Evolutionary conservation across 495 filamentous ascomycete species (phyloP).

Genomic region (Neurospora discreta): DNA sequence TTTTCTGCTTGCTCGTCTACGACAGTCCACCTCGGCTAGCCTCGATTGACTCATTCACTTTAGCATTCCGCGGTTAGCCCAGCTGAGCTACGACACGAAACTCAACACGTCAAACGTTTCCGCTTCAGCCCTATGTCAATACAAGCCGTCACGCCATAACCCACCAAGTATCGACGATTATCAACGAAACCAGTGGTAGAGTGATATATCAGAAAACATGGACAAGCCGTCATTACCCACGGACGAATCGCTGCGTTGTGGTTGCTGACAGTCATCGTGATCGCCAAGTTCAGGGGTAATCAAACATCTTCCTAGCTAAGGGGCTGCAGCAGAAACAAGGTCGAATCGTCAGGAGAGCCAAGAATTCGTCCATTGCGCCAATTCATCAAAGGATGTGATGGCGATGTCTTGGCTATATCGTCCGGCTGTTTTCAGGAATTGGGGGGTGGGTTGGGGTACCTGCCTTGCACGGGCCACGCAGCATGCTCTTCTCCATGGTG

Average conservation of each 20-base stretch:
- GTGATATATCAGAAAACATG: neutral
- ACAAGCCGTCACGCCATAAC: neutral
- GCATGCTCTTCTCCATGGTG: neutral
- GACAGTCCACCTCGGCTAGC: neutral
- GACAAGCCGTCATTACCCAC: neutral
- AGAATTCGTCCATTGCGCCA: neutral
- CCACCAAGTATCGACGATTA: neutral
- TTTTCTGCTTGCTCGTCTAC: neutral
- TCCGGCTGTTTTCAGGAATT: neutral
- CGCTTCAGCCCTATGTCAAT: neutral
- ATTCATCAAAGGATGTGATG: neutral
- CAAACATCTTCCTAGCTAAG: neutral
- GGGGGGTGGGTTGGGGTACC: neutral
- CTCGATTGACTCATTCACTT: neutral
- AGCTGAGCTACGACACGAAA: neutral
- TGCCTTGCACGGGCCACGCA: neutral
- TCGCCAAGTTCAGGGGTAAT: neutral
- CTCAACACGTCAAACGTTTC: neutral
- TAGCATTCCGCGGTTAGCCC: neutral
- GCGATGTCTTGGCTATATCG: neutral
- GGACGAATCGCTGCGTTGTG: neutral
- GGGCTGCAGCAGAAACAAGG: neutral
- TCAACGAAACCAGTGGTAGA: neutral
- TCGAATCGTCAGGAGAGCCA: neutral
- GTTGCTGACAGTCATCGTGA: neutral